phyloP scores from a whole-genome alignment of 805 yeast genomes.

The Metschnikowia matae region DNA sequence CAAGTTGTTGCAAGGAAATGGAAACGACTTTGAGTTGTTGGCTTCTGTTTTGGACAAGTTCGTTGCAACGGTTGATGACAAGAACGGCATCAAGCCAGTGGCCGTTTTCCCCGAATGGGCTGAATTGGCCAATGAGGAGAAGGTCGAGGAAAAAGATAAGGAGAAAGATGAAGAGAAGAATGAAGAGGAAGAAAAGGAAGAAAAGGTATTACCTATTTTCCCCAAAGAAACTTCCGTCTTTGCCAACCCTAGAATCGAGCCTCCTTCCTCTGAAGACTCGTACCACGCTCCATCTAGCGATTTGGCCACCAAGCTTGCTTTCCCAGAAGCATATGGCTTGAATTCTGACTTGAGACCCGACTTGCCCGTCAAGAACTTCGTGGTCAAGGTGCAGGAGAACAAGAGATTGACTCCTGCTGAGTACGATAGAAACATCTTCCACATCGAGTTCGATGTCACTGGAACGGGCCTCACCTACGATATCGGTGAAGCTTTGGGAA shows the following conservation, averaged over 20 bases:
- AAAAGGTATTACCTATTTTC: slow-evolving; percentile 42
- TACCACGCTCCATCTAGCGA: slow-evolving; percentile 38
- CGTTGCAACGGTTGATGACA: slow-evolving; percentile 54
- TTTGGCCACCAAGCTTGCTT: slow-evolving; percentile 66
- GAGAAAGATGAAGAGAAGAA: slow-evolving; percentile 16
- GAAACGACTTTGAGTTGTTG: slow-evolving; percentile 75
- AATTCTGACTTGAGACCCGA: slow-evolving; percentile 77
- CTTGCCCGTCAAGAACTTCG: slow-evolving; percentile 74
- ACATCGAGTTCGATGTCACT: slow-evolving; percentile 85
- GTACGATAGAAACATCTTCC: slow-evolving; percentile 93
- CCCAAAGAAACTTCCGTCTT: slow-evolving; percentile 61
- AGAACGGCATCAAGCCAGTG: slow-evolving; percentile 37
- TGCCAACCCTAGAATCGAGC: slow-evolving; percentile 51
- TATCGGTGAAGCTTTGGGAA: slow-evolving; percentile 95
- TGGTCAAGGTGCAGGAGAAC: slow-evolving; percentile 88
- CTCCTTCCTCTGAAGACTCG: slow-evolving; percentile 29
- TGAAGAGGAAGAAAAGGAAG: slow-evolving; percentile 22
- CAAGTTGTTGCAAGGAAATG: slow-evolving; percentile 75
- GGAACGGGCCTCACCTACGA: slow-evolving; percentile 90
- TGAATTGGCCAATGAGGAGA: slow-evolving; percentile 21
- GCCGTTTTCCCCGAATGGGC: slow-evolving; percentile 31
- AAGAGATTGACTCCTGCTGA: slow-evolving; percentile 85
- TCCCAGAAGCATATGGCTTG: slow-evolving; percentile 73
- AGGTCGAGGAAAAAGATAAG: slow-evolving; percentile 23
- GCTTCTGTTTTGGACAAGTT: slow-evolving; percentile 66